Conservation (phyloP, 2,329 filamentous ascomycete species). For the Amauroascus niger region DNA sequence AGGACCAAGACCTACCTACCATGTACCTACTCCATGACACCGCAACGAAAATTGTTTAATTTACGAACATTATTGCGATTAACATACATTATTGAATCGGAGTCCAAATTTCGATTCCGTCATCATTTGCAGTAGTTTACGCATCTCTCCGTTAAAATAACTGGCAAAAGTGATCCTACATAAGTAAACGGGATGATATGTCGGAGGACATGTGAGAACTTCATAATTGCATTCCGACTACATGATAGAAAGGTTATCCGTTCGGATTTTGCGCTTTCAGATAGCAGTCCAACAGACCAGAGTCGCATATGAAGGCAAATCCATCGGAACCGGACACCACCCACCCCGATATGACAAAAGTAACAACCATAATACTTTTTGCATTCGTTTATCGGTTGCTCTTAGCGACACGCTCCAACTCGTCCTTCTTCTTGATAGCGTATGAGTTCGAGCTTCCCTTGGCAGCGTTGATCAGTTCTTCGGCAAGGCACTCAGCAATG, state of each 20-base stretch:
- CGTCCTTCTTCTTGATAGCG: conserved; percentile 99
- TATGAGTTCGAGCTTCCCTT: conserved; percentile 99
- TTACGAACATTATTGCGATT: neutral
- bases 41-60: neutral
- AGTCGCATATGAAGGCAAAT: conserved; percentile 12
- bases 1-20: too few species aligned
- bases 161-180: neutral
- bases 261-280: conserved; percentile 14
- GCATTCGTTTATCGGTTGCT: conserved; percentile 84
- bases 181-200: neutral
- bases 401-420: conserved; percentile 99
- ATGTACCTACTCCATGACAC: neutral
- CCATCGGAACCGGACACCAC: conserved; percentile 22
- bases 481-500: conserved; percentile 97
- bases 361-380: conserved; percentile 28
- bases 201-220: conserved; percentile 1
- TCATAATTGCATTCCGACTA: conserved; percentile 17
- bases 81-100: neutral
- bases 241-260: conserved; percentile 17
- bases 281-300: conserved; percentile 11
- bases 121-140: neutral
- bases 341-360: conserved; percentile 25
- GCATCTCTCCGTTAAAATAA: neutral
- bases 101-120: neutral
- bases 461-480: conserved; percentile 99